Evolutionary conservation across 108 stramenopile species (phyloP).

Genomic region (Pseudonitzschia multistriata): DNA sequence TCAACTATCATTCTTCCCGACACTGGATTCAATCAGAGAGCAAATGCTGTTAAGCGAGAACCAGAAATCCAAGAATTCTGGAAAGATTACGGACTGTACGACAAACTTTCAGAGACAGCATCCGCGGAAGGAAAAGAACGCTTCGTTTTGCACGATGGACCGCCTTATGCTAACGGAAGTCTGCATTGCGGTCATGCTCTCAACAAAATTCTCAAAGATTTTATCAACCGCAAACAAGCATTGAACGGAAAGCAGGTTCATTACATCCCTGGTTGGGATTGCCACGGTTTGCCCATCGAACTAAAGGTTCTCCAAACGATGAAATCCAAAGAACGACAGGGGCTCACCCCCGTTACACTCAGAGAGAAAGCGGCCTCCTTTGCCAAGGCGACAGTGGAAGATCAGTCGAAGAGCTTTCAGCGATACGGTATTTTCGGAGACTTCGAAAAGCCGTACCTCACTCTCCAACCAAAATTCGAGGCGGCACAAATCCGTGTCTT

Average conservation of each 20-base stretch:
- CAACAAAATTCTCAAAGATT: conserved; percentile 98
- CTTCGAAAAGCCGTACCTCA: conserved; percentile 96
- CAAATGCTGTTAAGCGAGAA: conserved; percentile 90
- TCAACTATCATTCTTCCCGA: conserved; percentile 89
- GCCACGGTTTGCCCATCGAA: conserved; percentile 99
- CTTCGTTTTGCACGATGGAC: conserved; percentile 98
- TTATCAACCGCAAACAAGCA: conserved; percentile 95
- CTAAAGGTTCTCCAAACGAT: conserved; percentile 96
- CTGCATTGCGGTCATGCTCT: conserved; percentile 99
- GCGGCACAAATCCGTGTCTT: conserved; percentile 96
- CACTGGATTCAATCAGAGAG: conserved; percentile 91
- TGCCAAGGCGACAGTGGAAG: conserved; percentile 89
- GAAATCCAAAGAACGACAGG: conserved; percentile 81
- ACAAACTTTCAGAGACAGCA: conserved; percentile 70
- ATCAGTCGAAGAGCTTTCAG: conserved; percentile 86
- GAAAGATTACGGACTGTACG: conserved; percentile 83
- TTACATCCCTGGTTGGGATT: conserved; percentile 99
- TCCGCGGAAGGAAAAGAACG: conserved; percentile 45
- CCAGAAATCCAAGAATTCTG: conserved; percentile 91
- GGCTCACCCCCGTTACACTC: conserved; percentile 77
- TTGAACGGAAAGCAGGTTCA: conserved; percentile 93
- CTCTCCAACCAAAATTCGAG: conserved; percentile 95
- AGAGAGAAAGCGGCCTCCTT: conserved; percentile 88
- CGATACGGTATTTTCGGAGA: conserved; percentile 96
- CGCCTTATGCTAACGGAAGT: conserved; percentile 99